Conservation (phyloP, 2,329 filamentous ascomycete genomes). For the Pyrenochaeta sp. region DNA sequence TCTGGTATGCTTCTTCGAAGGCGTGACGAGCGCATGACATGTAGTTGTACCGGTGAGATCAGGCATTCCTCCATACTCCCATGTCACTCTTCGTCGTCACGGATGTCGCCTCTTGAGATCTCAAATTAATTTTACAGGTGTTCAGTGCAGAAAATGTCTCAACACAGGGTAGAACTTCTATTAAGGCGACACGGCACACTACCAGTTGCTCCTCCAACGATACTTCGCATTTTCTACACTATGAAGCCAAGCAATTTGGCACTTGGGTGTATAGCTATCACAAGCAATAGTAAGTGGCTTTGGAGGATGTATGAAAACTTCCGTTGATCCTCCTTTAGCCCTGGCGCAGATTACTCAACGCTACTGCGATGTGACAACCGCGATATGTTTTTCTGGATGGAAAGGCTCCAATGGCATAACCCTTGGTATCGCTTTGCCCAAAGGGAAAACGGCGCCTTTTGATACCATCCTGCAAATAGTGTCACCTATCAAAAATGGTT, state of each 20-base stretch:
- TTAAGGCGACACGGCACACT: slow-evolving; percentile 19
- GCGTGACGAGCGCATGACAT: slow-evolving; percentile 17
- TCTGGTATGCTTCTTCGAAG: slow-evolving; percentile 2
- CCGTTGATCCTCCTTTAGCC: slow-evolving; percentile 10
- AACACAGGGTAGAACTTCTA: slow-evolving; percentile 1
- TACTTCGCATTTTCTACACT: not conserved
- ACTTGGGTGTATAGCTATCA: slow-evolving; percentile 11
- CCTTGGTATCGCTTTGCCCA: slow-evolving; percentile 50
- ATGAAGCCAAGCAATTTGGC: slow-evolving; percentile 22
- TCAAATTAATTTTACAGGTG: slow-evolving; percentile 23
- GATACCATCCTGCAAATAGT: slow-evolving; percentile 57
- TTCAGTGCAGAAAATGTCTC: slow-evolving; percentile 11
- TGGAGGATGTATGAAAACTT: not conserved
- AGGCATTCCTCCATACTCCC: slow-evolving; percentile 25
- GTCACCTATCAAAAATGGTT: slow-evolving; percentile 56
- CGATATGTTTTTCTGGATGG: slow-evolving; percentile 56
- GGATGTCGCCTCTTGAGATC: slow-evolving; percentile 15
- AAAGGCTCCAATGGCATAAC: slow-evolving; percentile 47
- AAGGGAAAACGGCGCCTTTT: slow-evolving; percentile 40
- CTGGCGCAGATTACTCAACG: slow-evolving; percentile 26
- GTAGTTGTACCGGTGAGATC: slow-evolving; percentile 26
- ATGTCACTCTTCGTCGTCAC: slow-evolving; percentile 19
- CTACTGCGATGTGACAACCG: slow-evolving; percentile 34
- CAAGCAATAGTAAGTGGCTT: slow-evolving; percentile 18
- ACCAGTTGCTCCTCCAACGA: slow-evolving; percentile 3